phyloP scores from a whole-genome alignment of 2,329 filamentous ascomycete genomes.

The Ophiostoma australiae region DNA sequence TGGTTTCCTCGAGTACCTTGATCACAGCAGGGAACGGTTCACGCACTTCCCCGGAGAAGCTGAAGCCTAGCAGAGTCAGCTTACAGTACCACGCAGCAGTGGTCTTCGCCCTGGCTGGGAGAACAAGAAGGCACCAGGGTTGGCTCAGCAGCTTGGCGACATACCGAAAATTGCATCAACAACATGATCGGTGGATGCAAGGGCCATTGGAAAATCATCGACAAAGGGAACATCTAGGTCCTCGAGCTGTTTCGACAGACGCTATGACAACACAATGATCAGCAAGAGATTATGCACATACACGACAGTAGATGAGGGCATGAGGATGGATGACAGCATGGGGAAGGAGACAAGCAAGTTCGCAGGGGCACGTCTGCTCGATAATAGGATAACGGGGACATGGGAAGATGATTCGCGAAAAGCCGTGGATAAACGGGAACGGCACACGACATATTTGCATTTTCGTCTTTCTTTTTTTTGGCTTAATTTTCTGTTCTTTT shows the following conservation, averaged over 20 bases:
- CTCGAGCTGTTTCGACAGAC: conserved; percentile 76
- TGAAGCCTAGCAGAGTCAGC: conserved; percentile 59
- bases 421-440: conserved; percentile 4
- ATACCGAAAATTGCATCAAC: conserved; percentile 89
- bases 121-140: background rate
- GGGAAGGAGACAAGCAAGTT: background rate
- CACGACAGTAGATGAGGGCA: background rate
- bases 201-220: conserved; percentile 66
- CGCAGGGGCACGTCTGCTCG: background rate
- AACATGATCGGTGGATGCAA: conserved; percentile 69
- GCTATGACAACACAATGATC: conserved; percentile 44
- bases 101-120: background rate
- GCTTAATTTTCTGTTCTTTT: background rate
- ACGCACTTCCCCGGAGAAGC: conserved; percentile 85
- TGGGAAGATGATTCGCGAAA: background rate
- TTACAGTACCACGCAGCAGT: background rate
- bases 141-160: background rate
- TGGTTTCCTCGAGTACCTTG: conserved; percentile 64
- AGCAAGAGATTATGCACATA: conserved; percentile 1
- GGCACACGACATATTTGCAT: background rate
- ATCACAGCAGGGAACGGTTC: conserved; percentile 86
- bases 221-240: conserved; percentile 80
- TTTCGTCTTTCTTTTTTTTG: background rate
- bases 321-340: background rate
- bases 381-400: background rate